Evolutionary conservation across 805 yeast genomes (phyloP), one percentile per base, ranked within the genome.

Genomic region (Debaryomyces hansenii): DNA sequence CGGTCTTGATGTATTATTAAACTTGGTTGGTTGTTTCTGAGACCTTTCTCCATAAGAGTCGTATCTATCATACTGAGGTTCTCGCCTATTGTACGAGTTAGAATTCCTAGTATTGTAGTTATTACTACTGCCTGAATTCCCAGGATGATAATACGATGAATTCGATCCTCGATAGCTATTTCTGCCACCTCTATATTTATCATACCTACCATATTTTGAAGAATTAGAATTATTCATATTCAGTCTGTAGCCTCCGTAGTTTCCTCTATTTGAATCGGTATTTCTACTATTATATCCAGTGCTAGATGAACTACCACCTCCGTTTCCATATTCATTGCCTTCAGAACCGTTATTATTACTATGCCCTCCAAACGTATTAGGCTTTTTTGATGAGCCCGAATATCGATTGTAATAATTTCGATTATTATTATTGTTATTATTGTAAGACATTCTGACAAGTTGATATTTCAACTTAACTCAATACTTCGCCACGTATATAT

Each of bases 31-130:
- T 20, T 10, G 50, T 14, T 20, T 20, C 40, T 18, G 50, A 18
- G 36, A 8, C 14, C 34, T 31, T 11, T 44, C 18, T 38, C 50
- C 20, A 35, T 55, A 60, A 20, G 56, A 53, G 29, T 59, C 62
- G 32, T 58, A 56, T 41, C 63, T 47, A 29, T 58, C 63, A 10
- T 31, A 48, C 2, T 40, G 45, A 7, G 50, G 52, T 36, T 57
- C 46, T 28, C 59, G 39, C 35, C 51, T 57, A 38, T 49, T 31
- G 34, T n/a, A 44, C 2, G 39, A 34, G 16, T 32, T n/a, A 15
- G 33, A 35, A 32, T 15, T 27, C 10, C 38, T 34, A 15, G 42
- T 4, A 28, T 45, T 43, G 27, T 47, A 41, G 31, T 47, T 43
- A 12, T 42, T 41, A 14, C 18, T 28, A 15, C 24, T 16, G 31